Base-by-base conservation (phyloP, 2,329 filamentous ascomycete genomes). In the Sclerotinia borealis region DNA sequence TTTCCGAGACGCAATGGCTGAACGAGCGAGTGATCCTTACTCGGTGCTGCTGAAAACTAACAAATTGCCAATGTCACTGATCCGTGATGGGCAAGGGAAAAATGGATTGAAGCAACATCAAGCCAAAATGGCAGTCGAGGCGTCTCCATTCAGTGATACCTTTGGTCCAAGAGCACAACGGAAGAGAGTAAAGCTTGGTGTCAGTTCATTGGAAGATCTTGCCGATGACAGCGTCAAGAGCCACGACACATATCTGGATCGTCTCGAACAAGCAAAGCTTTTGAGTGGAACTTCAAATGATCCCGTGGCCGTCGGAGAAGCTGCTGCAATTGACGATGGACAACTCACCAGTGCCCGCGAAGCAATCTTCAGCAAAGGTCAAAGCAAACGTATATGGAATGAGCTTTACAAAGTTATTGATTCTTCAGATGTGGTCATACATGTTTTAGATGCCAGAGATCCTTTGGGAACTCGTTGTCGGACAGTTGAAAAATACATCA, bases 371-470 rank as follows among this genome's bases (percentile, higher is more conserved):
- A 89, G 85, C 70, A 98, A 98, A 78, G 95, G 95, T 22, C 93
- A 96, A 76, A 93, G 89, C 73, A 96, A 96, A 78, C 85, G 95
- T 69, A 96, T 96, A 70, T 96, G 92, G 93, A 98, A 98, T 78
- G 93, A 99, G 75, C 79, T 98, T 9, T 87, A 95, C 82, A 96
- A 96, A 78, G 92, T 95, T 72, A 95, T 97, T 66, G 93, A 97
- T 77, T 96, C 92, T 3, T 95, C 90, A 11, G 95, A 99, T 76
- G 93, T 99, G 41, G 86, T 99, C 51, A 89, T 99, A n/a, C 95
- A 97, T 72, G 90, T 96, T 17, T 79, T 96, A 1, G 93, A 97
- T 76, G 92, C 93, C 47, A 84, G 92, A 77, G 92, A 96, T 76
- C 93, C 92, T 3, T 79, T 93, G 13, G 95, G 95, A 39, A 98